Conservation (phyloP, 169 alveolate species). For the Plasmodium adleri region DNA sequence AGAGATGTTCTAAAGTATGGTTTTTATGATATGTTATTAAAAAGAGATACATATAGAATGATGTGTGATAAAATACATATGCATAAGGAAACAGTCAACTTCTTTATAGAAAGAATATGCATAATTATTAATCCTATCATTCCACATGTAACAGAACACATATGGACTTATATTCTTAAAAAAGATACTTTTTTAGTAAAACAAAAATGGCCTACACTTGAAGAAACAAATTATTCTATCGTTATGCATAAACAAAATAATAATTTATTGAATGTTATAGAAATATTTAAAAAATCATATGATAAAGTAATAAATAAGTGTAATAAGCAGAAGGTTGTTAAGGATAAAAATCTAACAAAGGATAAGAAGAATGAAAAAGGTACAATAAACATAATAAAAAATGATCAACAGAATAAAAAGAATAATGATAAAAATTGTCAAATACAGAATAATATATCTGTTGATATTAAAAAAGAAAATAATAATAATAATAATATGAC, state of each 20-base stretch:
- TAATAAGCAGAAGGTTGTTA: conserved; percentile 15
- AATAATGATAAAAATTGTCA: not conserved
- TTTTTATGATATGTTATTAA: conserved; percentile 86
- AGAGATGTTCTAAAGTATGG: conserved; percentile 92
- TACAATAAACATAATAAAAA: not conserved
- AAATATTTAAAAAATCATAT: conserved; percentile 66
- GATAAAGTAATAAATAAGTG: conserved; percentile 57
- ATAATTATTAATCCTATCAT: conserved; percentile 89
- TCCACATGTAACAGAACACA: conserved; percentile 93
- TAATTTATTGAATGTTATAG: conserved; percentile 64
- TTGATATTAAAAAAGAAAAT: not conserved
- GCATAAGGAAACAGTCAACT: conserved; percentile 64
- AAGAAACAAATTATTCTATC: conserved; percentile 79
- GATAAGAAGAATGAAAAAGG: not conserved
- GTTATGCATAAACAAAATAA: conserved; percentile 79
- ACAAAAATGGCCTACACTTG: conserved; percentile 89
- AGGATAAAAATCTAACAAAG: not conserved
- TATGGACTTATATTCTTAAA: conserved; percentile 90
- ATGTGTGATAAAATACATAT: conserved; percentile 74
- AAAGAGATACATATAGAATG: conserved; percentile 43
- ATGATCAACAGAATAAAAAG: not conserved
- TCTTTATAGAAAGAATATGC: conserved; percentile 86
- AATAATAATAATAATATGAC: not conserved
- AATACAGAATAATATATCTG: not conserved
- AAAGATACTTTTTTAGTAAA: conserved; percentile 80